Evolutionary conservation across 2,329 filamentous ascomycete genomes (phyloP), one percentile per base, ranked within the genome.

Genomic region (Diaporthe helianthi): DNA sequence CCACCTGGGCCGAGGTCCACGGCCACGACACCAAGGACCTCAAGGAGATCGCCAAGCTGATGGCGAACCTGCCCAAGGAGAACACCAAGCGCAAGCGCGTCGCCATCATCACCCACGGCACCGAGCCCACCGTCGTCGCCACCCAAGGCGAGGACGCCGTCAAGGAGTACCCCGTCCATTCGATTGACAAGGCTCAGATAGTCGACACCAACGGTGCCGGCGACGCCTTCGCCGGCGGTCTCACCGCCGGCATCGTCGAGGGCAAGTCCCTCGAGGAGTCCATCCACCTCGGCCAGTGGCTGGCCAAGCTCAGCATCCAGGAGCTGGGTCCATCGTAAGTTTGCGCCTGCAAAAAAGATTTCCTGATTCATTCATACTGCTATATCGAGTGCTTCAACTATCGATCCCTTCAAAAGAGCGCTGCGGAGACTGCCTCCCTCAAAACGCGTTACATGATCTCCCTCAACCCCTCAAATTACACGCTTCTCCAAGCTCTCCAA

Each of bases 161-260:
- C 76, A 89, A 91, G 83, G 88, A 92, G 80, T 96, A 90, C 84
- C 87, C 90, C 24, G 94, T 99, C 64, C 93, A 93, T 79, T 85
- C 89, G 75, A 95, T 99, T 76, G 85, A 88, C 74, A 84, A 87
- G 79, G 86, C 88, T 63, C 85, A 92, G 83, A 98, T 99, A 83
- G 92, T 92, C 81, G 96, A 99, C 83, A 98, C 95, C 81, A 98
- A 95, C 79, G 96, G 96, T 79, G 96, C 96, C 72, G 96, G 94
- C 79, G 96, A 99, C 79, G 95, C 96, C 65, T 99, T 99, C 78
- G 95, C 96, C 70, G 96, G 94, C 78, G 96, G 96, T 73, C 94
- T 99, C 83, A 86, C 93, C 68, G 96, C 96, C 65, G 96, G 94
- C 78, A 85, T 98, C 73, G 90, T 97, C 72, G 86, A 95, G 81